Percentiles rank a stretch among this genome's conserved stretches.
Conservation (phyloP, 2,329 filamentous ascomycete genomes). For the Aureobasidium sp. region DNA sequence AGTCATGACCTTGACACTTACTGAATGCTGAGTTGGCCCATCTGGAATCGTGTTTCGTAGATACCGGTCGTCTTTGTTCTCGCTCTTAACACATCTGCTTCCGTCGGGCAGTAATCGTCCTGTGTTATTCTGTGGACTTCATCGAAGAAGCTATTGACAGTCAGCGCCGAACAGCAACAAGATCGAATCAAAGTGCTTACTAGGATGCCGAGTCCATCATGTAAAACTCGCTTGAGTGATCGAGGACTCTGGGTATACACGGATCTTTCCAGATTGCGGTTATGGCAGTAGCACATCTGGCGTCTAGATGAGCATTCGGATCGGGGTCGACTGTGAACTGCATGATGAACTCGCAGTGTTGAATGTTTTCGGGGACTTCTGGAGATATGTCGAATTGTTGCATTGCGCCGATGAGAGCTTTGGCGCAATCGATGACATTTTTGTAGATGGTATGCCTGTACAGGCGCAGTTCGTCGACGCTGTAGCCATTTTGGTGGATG, state of each 20-base stretch:
- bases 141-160: conserved; percentile 74
- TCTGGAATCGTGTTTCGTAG: conserved; percentile 96
- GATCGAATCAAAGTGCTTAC: conserved; percentile 48
- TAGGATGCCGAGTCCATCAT: conserved; percentile 99
- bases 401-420: conserved; percentile 86
- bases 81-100: conserved; percentile 90
- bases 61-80: conserved; percentile 98
- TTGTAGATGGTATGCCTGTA: conserved; percentile 98
- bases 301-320: conserved; percentile 75
- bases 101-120: conserved; percentile 80
- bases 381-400: conserved; percentile 83
- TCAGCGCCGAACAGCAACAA: conserved; percentile 16
- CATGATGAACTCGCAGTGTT: conserved; percentile 70
- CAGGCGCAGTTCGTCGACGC: conserved; percentile 83
- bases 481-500: conserved; percentile 97
- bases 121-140: conserved; percentile 79
- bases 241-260: conserved; percentile 72
- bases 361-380: conserved; percentile 61
- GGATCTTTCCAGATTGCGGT: conserved; percentile 86
- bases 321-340: conserved; percentile 88
- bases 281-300: conserved; percentile 73
- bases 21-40: conserved; percentile 99
- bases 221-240: conserved; percentile 96
- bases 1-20: conserved; percentile 43
- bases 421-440: conserved; percentile 94